Evolutionary conservation across 805 yeast species (phyloP).

Genomic region (Ogataea philodendri): DNA sequence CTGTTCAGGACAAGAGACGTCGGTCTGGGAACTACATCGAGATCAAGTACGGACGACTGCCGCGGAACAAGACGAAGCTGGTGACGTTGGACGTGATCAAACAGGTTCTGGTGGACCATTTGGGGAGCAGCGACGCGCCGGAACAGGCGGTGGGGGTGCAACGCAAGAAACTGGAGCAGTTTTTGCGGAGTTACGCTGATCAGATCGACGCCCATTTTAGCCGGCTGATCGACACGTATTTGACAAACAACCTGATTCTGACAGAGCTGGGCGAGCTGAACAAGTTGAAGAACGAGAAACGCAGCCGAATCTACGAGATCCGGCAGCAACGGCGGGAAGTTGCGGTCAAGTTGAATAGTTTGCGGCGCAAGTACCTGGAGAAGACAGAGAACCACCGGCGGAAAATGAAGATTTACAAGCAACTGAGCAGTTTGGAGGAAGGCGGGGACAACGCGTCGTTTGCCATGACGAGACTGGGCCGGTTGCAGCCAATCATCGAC

Average conservation of each 20-base stretch:
- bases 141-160: conserved; percentile 19
- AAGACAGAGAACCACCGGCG: conserved; percentile 17
- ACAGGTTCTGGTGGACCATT: conserved; percentile 32
- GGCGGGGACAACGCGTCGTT: neutral
- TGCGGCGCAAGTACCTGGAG: conserved; percentile 19
- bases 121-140: conserved; percentile 18
- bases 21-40: conserved; percentile 14
- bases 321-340: conserved; percentile 28
- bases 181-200: conserved; percentile 24
- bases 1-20: conserved; percentile 16
- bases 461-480: conserved; percentile 19
- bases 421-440: conserved; percentile 13
- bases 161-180: conserved; percentile 19
- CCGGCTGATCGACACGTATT: conserved; percentile 35
- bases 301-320: conserved; percentile 31
- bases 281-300: conserved; percentile 29
- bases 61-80: conserved; percentile 29
- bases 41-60: conserved; percentile 28
- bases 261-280: conserved; percentile 31
- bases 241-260: conserved; percentile 35
- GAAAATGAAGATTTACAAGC: conserved; percentile 18
- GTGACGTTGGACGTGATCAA: conserved; percentile 35
- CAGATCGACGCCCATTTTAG: conserved; percentile 31
- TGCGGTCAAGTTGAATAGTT: conserved; percentile 19
- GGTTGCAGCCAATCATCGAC: conserved; percentile 22